Evolutionary conservation across 1,284 basidiomycete species (phyloP).

Genomic region (Flammula alnicola): DNA sequence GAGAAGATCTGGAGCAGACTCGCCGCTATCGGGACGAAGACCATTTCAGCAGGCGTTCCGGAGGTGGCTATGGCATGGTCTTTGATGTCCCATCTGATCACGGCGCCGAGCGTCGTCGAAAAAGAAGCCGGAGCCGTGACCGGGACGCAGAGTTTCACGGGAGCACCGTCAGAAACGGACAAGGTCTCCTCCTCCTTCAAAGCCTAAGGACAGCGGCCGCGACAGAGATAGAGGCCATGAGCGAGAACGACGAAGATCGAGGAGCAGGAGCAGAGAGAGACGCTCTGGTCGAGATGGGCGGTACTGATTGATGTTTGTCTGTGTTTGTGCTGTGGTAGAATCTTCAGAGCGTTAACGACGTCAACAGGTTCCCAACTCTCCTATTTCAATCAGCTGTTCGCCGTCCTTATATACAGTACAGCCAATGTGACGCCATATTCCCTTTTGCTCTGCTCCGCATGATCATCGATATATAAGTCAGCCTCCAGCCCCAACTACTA

Average conservation of each 20-base stretch:
- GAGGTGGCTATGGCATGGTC: conserved; percentile 69
- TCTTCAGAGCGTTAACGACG: too few relatives aligned
- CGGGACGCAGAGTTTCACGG: conserved; percentile 29
- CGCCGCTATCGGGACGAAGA: conserved; percentile 61
- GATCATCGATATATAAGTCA: too few relatives aligned
- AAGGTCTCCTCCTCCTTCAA: conserved; percentile 32
- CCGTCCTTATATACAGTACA: too few relatives aligned
- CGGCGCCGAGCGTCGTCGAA: conserved; percentile 30
- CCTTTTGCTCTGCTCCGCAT: too few relatives aligned
- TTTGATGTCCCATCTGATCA: conserved; percentile 61
- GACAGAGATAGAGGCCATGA: conserved; percentile 26
- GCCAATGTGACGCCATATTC: too few relatives aligned
- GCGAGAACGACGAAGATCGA: conserved; percentile 17
- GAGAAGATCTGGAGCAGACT: conserved; percentile 74
- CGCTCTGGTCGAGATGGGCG: conserved; percentile 25
- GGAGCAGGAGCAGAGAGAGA: conserved; percentile 28
- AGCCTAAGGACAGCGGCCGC: conserved; percentile 14
- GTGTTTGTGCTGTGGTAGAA: too few relatives aligned
- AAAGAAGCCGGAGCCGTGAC: conserved; percentile 44
- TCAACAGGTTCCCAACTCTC: too few relatives aligned
- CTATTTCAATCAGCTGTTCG: too few relatives aligned
- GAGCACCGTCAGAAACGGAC: conserved; percentile 36
- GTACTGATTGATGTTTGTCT: conserved; percentile 21
- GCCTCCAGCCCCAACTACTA: too few relatives aligned
- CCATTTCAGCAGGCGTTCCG: conserved; percentile 33